These are phyloP conservation scores for Ephemerocybe angulata DNA, from an alignment of 768 basidiomycete genomes.

Conservation along the genomic window DNA sequence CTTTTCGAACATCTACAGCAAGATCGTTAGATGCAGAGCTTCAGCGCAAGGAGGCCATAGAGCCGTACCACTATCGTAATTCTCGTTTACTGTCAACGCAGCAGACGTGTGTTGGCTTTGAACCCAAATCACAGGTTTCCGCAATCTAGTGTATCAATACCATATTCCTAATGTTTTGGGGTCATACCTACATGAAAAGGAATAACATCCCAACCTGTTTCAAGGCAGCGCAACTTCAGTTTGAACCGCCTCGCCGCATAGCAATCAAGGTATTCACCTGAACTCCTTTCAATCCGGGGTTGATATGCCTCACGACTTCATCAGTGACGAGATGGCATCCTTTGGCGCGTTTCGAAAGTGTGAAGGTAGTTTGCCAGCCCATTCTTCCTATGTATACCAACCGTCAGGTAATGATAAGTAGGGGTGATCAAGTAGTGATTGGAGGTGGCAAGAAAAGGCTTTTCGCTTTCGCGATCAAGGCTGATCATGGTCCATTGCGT, in stretches of 20 bases:
- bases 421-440: too few species aligned
- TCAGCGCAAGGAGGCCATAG: slow-evolving; percentile 8
- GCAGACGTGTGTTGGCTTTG: slow-evolving; percentile 65
- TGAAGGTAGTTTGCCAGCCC: slow-evolving; percentile 91
- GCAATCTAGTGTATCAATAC: background rate
- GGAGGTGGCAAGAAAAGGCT: too few species aligned
- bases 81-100: slow-evolving; percentile 84
- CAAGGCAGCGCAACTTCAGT: background rate
- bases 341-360: slow-evolving; percentile 46
- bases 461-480: too few species aligned
- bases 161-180: too few species aligned
- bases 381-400: too few species aligned
- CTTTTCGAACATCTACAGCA: slow-evolving; percentile 32
- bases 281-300: slow-evolving; percentile 62
- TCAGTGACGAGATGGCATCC: slow-evolving; percentile 86
- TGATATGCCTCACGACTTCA: slow-evolving; percentile 64
- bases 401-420: background rate
- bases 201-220: slow-evolving; percentile 79
- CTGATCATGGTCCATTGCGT: too few species aligned
- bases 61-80: slow-evolving; percentile 67
- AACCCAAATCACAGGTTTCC: background rate
- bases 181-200: slow-evolving; percentile 70
- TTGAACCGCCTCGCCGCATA: background rate
- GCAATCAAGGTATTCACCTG: slow-evolving; percentile 40
- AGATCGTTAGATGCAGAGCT: background rate